phyloP scores from a whole-genome alignment of 768 basidiomycete genomes.

The Sarcodon aspratus region DNA sequence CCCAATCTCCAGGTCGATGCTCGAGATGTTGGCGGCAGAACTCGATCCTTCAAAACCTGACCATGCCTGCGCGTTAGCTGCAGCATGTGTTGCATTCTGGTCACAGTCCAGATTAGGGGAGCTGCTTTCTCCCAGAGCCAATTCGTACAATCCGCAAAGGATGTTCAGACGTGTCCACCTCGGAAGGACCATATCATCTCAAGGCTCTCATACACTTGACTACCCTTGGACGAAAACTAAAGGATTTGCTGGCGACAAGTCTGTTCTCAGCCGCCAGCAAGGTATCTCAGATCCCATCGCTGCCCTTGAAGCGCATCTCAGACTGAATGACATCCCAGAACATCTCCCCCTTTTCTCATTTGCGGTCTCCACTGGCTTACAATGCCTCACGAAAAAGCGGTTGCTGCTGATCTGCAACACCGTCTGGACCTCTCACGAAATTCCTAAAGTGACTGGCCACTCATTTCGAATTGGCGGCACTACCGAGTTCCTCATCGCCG shows the following conservation, averaged over 20 bases:
- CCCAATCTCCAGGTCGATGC: constrained; percentile 22
- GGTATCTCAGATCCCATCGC: too few species aligned
- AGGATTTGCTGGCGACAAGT: too few species aligned
- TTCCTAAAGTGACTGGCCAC: constrained; percentile 18
- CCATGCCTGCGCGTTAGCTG: too few species aligned
- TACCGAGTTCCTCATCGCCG: constrained; percentile 19
- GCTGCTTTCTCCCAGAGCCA: constrained; percentile 18
- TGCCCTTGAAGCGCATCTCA: too few species aligned
- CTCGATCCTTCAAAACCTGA: constrained; percentile 15
- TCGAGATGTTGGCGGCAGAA: constrained; percentile 9
- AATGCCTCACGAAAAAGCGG: too few species aligned
- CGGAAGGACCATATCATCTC: constrained; percentile 17
- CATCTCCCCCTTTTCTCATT: too few species aligned
- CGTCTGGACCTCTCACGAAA: constrained; percentile 28
- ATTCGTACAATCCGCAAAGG: constrained; percentile 11
- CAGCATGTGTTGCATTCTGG: too few species aligned
- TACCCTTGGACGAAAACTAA: constrained; percentile 12
- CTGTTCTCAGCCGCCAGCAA: too few species aligned
- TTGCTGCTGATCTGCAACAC: constrained; percentile 13
- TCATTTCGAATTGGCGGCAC: constrained; percentile 33
- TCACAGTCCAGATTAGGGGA: too few species aligned
- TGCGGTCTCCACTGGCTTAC: too few species aligned
- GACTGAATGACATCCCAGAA: too few species aligned
- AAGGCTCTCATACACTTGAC: constrained; percentile 20
- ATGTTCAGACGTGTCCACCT: constrained; percentile 13